Evolutionary conservation across 768 basidiomycete species (phyloP), one percentile per base, ranked within the genome.

Genomic region (Lentinula boryana): DNA sequence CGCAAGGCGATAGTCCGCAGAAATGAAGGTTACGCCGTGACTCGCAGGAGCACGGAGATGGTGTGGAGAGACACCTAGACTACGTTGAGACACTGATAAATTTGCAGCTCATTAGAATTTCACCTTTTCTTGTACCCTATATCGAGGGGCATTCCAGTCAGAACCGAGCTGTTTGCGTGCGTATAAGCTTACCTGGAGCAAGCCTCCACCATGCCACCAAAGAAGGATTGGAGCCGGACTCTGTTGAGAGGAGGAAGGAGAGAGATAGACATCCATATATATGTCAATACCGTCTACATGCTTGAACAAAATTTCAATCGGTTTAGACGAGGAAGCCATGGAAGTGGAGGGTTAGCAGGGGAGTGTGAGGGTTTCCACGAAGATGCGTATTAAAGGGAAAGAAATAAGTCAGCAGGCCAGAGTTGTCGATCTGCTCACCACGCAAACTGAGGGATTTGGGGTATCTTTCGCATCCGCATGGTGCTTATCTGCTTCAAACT

Each of bases 171-270:
- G 43, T 10, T 44, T 27, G 15, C 36, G 13, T 18, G 27, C 32
- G 21, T 12, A 15, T 36, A 41, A 10, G 15, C 55, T 31, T 23
- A 68, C 72, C 67, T 73, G 71, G 27, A 75, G 63, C 10, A 75
- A 61, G 16, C 74, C 74, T 4, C 74, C 74, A 71, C 75, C 75
- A 62, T 75, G 74, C 74, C 73, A 76, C 74, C 75, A 75, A 18
- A 73, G 56, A 18, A 74, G 54, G 15, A 75, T 63, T 0, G 75
- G 74, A 2, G 61, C 72, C 35, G 69, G 70, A n/a, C 60, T 64
- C 21, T 65, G 64, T 60, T 67, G 65, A 2, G 71, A 71, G 8
- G 72, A 72, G 9, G 48, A 64, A 21, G 66, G 63, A 0, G 75
- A 74, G 2, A 75, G 27, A 61, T 73, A 76, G 6, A 76, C 68